Base-by-base conservation (phyloP, 345 rosid species). In the Crucihimalaya himalaica region DNA sequence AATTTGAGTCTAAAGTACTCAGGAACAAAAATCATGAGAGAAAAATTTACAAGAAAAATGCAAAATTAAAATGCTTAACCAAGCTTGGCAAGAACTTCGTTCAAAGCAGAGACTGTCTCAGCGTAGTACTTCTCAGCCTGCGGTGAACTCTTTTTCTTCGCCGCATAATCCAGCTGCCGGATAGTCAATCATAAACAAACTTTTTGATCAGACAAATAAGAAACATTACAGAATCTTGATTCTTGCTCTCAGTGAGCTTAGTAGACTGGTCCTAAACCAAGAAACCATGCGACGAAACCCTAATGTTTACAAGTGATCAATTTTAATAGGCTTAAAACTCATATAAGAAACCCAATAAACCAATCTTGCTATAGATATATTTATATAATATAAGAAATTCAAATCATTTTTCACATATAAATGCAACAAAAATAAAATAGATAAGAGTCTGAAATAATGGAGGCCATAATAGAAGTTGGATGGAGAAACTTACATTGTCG, bases 81-180 rank as follows among this genome's bases (percentile, higher is more conserved):
- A 79, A 94, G 85, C 82, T 91, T 89, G 78, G 93, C 83, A 77
- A 91, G 87, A 75, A 94, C 95, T 71, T 89, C 88, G 76, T 89
- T 89, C 70, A 94, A 78, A 69, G 79, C 16, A 77, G 98, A 82
- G 37, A 88, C 89, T 0, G 98, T 89, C 83, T 84, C 81, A 1
- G 88, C 80, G 70, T 91, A 94, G 74, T 84, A 91, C 80, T 91
- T 94, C 85, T 94, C 93, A 65, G 98, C 98, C 50, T 88, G 81
- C 2, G 91, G 69, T 55, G 79, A 54, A 91, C 88, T 91, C 89
- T 89, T 94, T 40, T 73, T 81, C 89, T 94, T 94, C 18, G 97
- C 97, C 40, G 98, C 98, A 68, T 91, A 75, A 74, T 94, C 98
- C 81, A 91, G 66, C 98, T 94, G 83, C 18, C 35, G 4, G n/a